A percentile compares a stretch with the other conserved stretches of the same genome.
phyloP scores from a whole-genome alignment of 257 asterid genomes.

The Nicotiana sylvestris region DNA sequence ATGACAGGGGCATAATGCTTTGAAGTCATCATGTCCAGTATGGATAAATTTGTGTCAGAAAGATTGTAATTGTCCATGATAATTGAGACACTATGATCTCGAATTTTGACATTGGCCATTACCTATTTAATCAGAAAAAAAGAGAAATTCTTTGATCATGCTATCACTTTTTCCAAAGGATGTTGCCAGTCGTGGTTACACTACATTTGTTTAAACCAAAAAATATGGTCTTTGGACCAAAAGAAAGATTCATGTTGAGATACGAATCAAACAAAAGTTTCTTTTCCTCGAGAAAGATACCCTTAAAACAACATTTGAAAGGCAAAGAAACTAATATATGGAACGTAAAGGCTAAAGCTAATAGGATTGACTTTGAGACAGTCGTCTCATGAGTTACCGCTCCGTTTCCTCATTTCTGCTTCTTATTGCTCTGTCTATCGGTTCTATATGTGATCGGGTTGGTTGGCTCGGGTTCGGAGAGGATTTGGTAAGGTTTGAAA shows the following conservation, averaged over 20 bases:
- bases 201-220: slow-evolving; percentile 28
- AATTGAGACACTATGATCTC: slow-evolving; percentile 55
- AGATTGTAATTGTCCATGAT: slow-evolving; percentile 25
- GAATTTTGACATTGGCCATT: slow-evolving; percentile 48
- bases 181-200: slow-evolving; percentile 42
- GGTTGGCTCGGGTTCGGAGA: no score
- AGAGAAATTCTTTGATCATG: slow-evolving; percentile 23
- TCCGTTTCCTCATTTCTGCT: no score
- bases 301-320: neutral
- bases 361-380: neutral
- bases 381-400: no score
- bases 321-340: neutral
- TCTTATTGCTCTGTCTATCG: no score
- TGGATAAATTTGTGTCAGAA: slow-evolving; percentile 21
- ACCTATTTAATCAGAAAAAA: slow-evolving; percentile 31
- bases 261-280: neutral
- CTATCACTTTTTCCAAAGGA: slow-evolving; percentile 18
- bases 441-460: no score
- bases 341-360: neutral
- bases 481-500: no score
- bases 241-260: slow-evolving; percentile 14
- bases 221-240: neutral
- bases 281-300: neutral
- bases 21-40: slow-evolving; percentile 9
- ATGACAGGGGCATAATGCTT: neutral